Evolutionary conservation across 106 monocot genomes (phyloP), one percentile per base, ranked within the genome.

Genomic region (Chionographis japonica): DNA sequence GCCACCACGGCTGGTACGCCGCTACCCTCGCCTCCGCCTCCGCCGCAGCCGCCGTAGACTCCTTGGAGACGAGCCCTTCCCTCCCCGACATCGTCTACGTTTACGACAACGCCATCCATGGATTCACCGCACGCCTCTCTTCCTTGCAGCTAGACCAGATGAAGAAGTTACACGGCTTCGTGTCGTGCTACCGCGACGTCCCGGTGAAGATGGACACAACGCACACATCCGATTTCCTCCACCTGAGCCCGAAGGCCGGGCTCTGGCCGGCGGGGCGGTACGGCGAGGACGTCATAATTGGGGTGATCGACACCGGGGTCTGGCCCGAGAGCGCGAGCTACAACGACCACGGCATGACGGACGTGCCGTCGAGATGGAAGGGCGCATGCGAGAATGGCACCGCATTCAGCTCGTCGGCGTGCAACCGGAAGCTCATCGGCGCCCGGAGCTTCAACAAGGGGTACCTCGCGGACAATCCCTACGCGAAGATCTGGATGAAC

Each of bases 401-500:
- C 3, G 63, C 9, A 0, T 88, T 88, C 55, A 66, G 55, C 40
- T 36, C 74, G 4, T 71, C 60, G 17, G 14, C 63, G 49, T 90
- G 90, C 75, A 90, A 90, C 73, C 62, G 77, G 50, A 90, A 90
- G 63, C 80, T 90, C 58, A 83, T 90, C 49, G 86, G 90, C 8
- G 83, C 86, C 18, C 69, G 90, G 41, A 78, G 52, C 66, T 90
- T 86, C 80, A 78, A 63, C 63, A 71, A 66, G 55, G 90, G 80
- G 2, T 70, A 78, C 43, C 14, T 74, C 0, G 72, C 85, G 1
- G 18, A 39, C 36, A 60, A 61, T 17, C 79, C 82, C 3, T 79
- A 85, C 64, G 3, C 71, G 7, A 83, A 80, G 35, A 70, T 78
- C 18, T 17, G 46, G 13, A 41, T 77, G 17, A 73, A 76, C 36